A percentile compares a stretch with the other conserved stretches of the same genome.
Conservation (phyloP, 2,329 filamentous ascomycete genomes). For the Apiospora arundinis region DNA sequence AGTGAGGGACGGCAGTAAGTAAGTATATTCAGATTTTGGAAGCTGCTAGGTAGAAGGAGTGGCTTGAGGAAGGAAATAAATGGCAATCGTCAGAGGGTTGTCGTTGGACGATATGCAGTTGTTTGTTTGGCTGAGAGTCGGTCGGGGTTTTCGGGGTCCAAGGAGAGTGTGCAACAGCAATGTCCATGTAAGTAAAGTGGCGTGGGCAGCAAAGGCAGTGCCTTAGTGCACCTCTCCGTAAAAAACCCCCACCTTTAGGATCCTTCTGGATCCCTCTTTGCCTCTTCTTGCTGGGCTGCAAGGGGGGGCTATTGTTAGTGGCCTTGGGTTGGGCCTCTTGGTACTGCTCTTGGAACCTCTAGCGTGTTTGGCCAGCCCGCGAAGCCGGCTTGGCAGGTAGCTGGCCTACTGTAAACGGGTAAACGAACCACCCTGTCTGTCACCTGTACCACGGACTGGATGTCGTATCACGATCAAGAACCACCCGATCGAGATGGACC, state of each 20-base stretch:
- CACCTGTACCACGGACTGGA: neutral
- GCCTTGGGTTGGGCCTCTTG: neutral
- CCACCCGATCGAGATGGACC: no score
- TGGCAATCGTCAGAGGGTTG: neutral
- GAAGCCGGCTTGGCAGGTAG: conserved; percentile 6
- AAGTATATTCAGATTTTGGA: neutral
- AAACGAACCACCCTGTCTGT: neutral
- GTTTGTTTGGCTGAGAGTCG: neutral
- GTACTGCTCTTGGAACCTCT: no score
- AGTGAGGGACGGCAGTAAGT: neutral
- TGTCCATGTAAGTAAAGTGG: neutral
- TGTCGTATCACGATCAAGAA: neutral
- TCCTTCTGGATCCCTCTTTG: neutral
- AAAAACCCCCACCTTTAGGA: neutral
- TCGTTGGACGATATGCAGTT: neutral
- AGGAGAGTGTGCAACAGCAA: neutral
- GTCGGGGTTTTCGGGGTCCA: conserved; percentile 1
- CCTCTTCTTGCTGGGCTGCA: no score
- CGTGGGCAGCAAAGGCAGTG: no score
- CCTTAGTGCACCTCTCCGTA: no score
- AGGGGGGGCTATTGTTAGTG: neutral
- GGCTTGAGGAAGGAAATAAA: neutral
- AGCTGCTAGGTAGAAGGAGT: neutral
- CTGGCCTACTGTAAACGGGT: neutral
- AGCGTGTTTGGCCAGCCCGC: neutral